These are phyloP conservation scores for Cryphonectria parasitica DNA, from an alignment of 2,329 filamentous ascomycete genomes.

Conservation along the genomic window DNA sequence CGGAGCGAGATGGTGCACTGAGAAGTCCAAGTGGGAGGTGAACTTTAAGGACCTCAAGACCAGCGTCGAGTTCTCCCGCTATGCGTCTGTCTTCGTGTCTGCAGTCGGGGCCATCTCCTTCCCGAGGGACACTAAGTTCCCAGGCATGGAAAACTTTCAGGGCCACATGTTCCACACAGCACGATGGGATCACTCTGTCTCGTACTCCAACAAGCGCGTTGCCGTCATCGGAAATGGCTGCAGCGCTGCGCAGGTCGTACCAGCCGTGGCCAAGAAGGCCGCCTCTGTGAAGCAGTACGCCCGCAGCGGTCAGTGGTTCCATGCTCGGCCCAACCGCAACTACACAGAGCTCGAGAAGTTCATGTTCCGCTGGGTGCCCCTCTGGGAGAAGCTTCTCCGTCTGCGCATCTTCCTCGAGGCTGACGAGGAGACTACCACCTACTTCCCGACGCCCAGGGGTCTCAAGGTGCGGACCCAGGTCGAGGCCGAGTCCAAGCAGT, in stretches of 20 bases:
- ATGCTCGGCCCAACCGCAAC: slow-evolving; percentile 31
- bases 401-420: slow-evolving; percentile 28
- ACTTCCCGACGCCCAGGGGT: background rate
- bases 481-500: background rate
- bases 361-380: slow-evolving; percentile 33
- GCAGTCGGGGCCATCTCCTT: background rate
- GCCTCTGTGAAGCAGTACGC: slow-evolving; percentile 35
- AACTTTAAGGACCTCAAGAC: background rate
- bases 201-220: slow-evolving; percentile 39
- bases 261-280: slow-evolving; percentile 36
- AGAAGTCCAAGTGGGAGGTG: background rate
- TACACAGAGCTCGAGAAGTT: slow-evolving; percentile 28
- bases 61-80: background rate
- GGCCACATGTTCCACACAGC: slow-evolving; percentile 43
- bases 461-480: background rate
- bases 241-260: slow-evolving; percentile 42
- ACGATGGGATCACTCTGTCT: slow-evolving; percentile 38
- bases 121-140: background rate
- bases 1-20: slow-evolving; percentile 29
- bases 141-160: slow-evolving; percentile 33
- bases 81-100: background rate
- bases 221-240: slow-evolving; percentile 45
- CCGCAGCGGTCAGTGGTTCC: slow-evolving; percentile 35
- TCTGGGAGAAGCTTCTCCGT: slow-evolving; percentile 30
- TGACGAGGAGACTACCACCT: background rate